Conservation (phyloP, 495 filamentous ascomycete species). For the Trichocladium antarcticum region DNA sequence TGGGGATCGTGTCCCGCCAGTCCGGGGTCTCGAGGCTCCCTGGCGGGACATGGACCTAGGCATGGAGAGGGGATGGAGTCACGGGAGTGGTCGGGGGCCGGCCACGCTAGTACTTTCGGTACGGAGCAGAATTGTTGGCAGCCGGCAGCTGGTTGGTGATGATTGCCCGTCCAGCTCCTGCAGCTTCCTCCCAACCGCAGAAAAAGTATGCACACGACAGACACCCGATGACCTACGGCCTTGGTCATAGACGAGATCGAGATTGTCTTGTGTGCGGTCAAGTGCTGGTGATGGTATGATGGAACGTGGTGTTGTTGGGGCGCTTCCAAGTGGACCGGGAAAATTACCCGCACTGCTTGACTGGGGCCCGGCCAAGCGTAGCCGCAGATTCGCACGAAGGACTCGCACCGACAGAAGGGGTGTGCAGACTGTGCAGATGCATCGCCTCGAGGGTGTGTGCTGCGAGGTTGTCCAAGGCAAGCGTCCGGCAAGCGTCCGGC, state of each 20-base stretch:
- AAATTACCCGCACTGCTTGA: slow-evolving; percentile 10
- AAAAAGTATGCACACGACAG: too few species aligned
- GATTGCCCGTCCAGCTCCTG: not conserved
- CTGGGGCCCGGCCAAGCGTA: not conserved
- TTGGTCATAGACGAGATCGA: too few species aligned
- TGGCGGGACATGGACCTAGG: too few species aligned
- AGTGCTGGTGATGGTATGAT: too few species aligned
- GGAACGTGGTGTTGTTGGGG: too few species aligned
- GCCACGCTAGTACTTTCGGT: not conserved
- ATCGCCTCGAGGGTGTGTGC: slow-evolving; percentile 1
- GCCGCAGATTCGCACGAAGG: not conserved
- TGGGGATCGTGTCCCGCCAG: not conserved
- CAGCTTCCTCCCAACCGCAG: not conserved
- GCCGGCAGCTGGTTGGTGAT: not conserved
- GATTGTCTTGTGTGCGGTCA: too few species aligned
- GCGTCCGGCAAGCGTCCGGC: slow-evolving; percentile 2
- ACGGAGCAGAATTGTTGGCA: not conserved
- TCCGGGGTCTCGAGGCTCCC: slow-evolving; percentile 6
- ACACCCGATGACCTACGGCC: too few species aligned
- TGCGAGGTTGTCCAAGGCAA: not conserved
- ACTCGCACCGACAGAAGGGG: not conserved
- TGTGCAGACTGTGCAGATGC: slow-evolving; percentile 3
- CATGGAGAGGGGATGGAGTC: not conserved
- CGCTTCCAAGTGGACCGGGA: slow-evolving; percentile 2
- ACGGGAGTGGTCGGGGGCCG: slow-evolving; percentile 5